phyloP scores from a whole-genome alignment of 2,329 filamentous ascomycete species.

The Penicillium griseofulvum region DNA sequence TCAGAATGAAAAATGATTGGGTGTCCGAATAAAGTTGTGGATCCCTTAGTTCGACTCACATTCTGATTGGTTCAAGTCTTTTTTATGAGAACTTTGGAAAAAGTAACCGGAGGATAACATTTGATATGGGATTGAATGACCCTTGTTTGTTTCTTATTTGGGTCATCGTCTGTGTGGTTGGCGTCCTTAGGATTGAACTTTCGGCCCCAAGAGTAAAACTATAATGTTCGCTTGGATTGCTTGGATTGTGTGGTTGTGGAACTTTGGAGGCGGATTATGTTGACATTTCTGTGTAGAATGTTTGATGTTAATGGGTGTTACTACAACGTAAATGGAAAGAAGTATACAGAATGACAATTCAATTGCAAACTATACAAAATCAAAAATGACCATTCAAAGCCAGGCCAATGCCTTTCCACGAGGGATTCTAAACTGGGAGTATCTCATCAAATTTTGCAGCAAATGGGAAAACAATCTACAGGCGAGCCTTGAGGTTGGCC shows the following conservation, averaged over 20 bases:
- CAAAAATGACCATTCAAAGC: conserved; percentile 14
- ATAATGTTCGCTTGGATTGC: too few relatives aligned
- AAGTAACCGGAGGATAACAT: background rate
- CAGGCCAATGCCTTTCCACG: conserved; percentile 2
- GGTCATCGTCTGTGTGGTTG: background rate
- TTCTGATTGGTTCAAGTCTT: background rate
- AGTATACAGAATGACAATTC: conserved; percentile 3
- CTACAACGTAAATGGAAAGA: background rate
- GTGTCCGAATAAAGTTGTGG: background rate
- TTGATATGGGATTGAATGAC: background rate
- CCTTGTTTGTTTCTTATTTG: background rate
- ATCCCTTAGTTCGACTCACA: background rate
- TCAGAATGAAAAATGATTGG: background rate
- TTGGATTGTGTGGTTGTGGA: too few relatives aligned
- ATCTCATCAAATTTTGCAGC: conserved; percentile 14
- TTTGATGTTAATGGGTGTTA: too few relatives aligned
- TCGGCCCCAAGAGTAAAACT: background rate
- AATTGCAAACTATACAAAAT: conserved; percentile 19
- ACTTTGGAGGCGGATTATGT: too few relatives aligned
- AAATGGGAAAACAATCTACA: conserved; percentile 27
- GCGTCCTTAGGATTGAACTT: background rate
- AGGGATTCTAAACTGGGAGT: conserved; percentile 13
- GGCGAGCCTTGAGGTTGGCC: conserved; percentile 56
- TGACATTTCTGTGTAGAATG: too few relatives aligned
- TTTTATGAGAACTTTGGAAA: background rate